These are phyloP conservation scores for Nidula microcarpa DNA, from an alignment of 768 basidiomycete genomes.

Conservation along the genomic window DNA sequence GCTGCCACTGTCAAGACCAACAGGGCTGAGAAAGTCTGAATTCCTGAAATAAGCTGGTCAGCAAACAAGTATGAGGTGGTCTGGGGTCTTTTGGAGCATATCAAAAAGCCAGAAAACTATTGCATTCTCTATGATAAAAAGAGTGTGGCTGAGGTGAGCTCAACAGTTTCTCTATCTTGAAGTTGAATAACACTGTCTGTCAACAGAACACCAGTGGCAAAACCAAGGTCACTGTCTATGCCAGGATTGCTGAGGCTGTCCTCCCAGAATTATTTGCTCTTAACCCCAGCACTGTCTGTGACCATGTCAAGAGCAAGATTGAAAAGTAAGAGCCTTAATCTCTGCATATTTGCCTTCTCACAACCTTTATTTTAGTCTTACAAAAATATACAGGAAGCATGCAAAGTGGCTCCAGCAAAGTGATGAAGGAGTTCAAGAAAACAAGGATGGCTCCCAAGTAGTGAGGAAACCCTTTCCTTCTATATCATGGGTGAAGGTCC, in stretches of 20 bases:
- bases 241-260: conserved; percentile 13
- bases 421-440: conserved; percentile 12
- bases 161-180: neutral
- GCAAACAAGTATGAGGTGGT: too few species aligned
- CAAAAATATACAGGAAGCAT: conserved; percentile 8
- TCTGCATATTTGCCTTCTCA: neutral
- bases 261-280: conserved; percentile 11
- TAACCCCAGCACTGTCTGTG: conserved; percentile 8
- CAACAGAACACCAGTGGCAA: conserved; percentile 21
- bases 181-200: neutral
- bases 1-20: too few species aligned
- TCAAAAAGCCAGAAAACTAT: neutral
- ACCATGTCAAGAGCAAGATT: conserved; percentile 14
- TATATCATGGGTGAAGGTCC: conserved; percentile 12
- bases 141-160: neutral
- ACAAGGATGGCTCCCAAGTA: neutral
- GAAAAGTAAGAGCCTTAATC: conserved; percentile 7
- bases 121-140: neutral
- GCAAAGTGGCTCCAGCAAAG: conserved; percentile 11
- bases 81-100: neutral
- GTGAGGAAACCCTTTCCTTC: neutral
- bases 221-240: conserved; percentile 13
- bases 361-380: conserved; percentile 8
- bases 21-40: too few species aligned
- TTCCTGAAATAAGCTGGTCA: too few species aligned